Percentiles rank a stretch among this genome's conserved stretches.
Conservation (phyloP, 1,284 basidiomycete species). For the Moesziomyces antarcticus region DNA sequence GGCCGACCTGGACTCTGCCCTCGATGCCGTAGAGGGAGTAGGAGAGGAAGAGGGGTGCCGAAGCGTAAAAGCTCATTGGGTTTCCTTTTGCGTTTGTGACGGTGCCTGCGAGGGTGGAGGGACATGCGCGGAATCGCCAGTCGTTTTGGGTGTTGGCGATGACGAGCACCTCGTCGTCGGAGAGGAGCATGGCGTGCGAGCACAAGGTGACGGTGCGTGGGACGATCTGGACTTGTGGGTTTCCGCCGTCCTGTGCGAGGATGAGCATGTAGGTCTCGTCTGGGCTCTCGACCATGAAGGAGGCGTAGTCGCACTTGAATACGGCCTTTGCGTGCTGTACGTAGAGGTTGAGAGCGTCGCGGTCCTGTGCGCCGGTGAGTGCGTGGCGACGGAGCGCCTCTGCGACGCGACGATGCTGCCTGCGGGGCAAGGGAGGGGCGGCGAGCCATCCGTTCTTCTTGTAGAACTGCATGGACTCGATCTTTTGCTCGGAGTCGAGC, state of each 20-base stretch:
- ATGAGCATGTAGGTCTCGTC: slow-evolving; percentile 42
- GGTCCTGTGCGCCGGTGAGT: slow-evolving; percentile 26
- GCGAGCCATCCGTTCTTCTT: slow-evolving; percentile 46
- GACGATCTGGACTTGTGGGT: slow-evolving; percentile 12
- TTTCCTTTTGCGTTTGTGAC: slow-evolving; percentile 31
- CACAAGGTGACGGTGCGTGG: slow-evolving; percentile 38
- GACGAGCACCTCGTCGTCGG: slow-evolving; percentile 47
- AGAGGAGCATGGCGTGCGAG: slow-evolving; percentile 54
- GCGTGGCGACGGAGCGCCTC: slow-evolving; percentile 37
- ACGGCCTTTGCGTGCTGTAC: slow-evolving; percentile 42
- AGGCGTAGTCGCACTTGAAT: slow-evolving; percentile 47
- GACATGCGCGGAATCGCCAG: slow-evolving; percentile 48
- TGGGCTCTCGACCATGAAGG: slow-evolving; percentile 42
- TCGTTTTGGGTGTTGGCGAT: slow-evolving; percentile 43
- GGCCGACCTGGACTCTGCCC: slow-evolving; percentile 42
- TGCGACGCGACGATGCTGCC: slow-evolving; percentile 14
- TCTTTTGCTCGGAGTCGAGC: slow-evolving; percentile 12
- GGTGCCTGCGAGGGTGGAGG: slow-evolving; percentile 31
- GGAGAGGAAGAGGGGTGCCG: slow-evolving; percentile 49
- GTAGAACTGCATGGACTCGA: slow-evolving; percentile 39
- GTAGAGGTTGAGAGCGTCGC: slow-evolving; percentile 36
- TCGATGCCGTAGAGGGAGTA: slow-evolving; percentile 29
- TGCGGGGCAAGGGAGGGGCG: slow-evolving; percentile 32
- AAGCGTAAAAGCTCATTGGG: slow-evolving; percentile 53
- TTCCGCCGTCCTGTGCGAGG: slow-evolving; percentile 38